Conservation (phyloP, 345 rosid species). For the Corchorus capsularis region DNA sequence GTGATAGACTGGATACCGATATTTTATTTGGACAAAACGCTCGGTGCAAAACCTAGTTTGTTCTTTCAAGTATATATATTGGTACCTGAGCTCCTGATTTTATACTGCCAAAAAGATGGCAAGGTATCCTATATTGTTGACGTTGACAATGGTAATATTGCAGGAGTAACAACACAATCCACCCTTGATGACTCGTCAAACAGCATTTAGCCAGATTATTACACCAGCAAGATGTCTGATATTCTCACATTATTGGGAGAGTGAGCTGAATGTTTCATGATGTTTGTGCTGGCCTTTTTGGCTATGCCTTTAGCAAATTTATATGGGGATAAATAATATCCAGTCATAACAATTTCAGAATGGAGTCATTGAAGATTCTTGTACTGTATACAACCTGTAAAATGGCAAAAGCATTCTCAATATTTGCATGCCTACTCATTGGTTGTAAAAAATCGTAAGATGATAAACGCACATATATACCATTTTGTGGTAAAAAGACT, state of each 20-base stretch:
- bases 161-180: constrained; percentile 71
- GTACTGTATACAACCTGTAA: too few species aligned
- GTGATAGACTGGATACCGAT: constrained; percentile 91
- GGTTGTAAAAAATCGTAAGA: too few species aligned
- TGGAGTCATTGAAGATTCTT: too few species aligned
- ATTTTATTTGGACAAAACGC: constrained; percentile 79
- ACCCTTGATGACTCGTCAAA: constrained; percentile 54
- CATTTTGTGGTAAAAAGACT: too few species aligned
- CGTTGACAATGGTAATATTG: constrained; percentile 15
- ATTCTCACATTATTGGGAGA: constrained; percentile 47
- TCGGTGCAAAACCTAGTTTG: constrained; percentile 93
- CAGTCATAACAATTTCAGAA: neutral
- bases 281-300: neutral
- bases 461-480: too few species aligned
- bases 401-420: too few species aligned
- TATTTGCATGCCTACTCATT: too few species aligned
- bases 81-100: neutral
- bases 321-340: neutral
- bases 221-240: constrained; percentile 63
- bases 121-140: neutral
- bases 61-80: constrained; percentile 60
- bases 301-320: neutral
- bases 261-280: constrained; percentile 14
- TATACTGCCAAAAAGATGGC: constrained; percentile 8
- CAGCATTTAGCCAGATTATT: constrained; percentile 74